phyloP scores from a whole-genome alignment of 2,329 filamentous ascomycete species.

The Hymenoscyphus infarciens region DNA sequence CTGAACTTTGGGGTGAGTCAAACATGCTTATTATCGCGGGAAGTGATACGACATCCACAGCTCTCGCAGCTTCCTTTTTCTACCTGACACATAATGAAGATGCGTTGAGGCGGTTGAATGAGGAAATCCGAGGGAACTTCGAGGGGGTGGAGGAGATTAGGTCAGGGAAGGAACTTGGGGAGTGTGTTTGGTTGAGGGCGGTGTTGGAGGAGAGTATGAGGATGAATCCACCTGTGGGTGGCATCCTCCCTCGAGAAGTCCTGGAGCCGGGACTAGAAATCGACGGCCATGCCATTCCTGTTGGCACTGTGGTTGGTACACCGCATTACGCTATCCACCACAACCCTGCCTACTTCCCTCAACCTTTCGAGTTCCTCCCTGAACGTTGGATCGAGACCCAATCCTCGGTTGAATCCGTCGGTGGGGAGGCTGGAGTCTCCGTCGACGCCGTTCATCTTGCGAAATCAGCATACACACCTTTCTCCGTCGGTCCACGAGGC shows the following conservation, averaged over 20 bases:
- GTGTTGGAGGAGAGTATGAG: constrained; percentile 39
- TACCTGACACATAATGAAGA: constrained; percentile 37
- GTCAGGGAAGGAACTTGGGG: constrained; percentile 29
- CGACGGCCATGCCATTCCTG: constrained; percentile 35
- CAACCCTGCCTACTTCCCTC: constrained; percentile 42
- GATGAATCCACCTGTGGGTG: constrained; percentile 28
- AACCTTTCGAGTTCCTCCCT: constrained; percentile 41
- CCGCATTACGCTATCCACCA: constrained; percentile 45
- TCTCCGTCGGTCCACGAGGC: constrained; percentile 28
- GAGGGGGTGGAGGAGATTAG: constrained; percentile 35
- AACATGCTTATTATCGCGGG: constrained; percentile 25
- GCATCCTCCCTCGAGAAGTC: constrained; percentile 27
- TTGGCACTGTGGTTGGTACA: constrained; percentile 43
- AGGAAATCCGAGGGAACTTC: constrained; percentile 23
- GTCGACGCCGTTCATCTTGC: too few relatives aligned
- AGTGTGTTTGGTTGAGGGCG: constrained; percentile 41
- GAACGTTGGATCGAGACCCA: constrained; percentile 42
- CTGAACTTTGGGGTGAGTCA: constrained; percentile 32
- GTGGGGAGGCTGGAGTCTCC: too few relatives aligned
- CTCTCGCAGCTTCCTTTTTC: constrained; percentile 38
- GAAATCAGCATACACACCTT: constrained; percentile 25
- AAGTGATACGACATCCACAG: constrained; percentile 40
- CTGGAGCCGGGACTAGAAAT: constrained; percentile 26
- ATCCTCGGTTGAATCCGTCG: too few relatives aligned
- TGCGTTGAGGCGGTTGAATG: constrained; percentile 28